Percentiles rank a stretch among this genome's conserved stretches.
Conservation (phyloP, 2,329 filamentous ascomycete genomes). For the Graphiopsis chlorocephala region DNA sequence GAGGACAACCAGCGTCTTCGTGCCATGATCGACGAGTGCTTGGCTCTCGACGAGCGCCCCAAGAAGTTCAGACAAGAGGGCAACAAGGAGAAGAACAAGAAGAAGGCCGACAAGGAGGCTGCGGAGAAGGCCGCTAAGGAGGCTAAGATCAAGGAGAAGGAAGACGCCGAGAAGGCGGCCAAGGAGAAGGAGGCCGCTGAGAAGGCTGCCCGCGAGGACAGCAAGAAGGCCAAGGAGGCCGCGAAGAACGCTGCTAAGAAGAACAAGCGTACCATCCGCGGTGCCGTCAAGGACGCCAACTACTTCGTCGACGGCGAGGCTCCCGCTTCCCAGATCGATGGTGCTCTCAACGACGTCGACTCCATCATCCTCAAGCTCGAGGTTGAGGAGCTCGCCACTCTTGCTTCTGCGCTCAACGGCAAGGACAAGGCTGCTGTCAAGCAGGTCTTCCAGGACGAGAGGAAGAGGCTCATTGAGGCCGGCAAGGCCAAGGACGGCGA, state of each 20-base stretch:
- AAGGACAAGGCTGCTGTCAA: slow-evolving; percentile 80
- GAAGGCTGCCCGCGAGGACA: slow-evolving; percentile 76
- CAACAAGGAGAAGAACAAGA: slow-evolving; percentile 94
- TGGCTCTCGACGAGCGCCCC: slow-evolving; percentile 87
- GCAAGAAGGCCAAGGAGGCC: slow-evolving; percentile 97
- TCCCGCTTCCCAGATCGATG: slow-evolving; percentile 75
- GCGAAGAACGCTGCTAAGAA: slow-evolving; percentile 99
- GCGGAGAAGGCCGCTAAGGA: slow-evolving; percentile 84
- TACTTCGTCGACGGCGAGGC: slow-evolving; percentile 77
- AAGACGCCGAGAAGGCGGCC: slow-evolving; percentile 61
- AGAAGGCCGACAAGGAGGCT: slow-evolving; percentile 83
- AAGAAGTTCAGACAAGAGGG: slow-evolving; percentile 94
- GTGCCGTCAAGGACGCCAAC: slow-evolving; percentile 93
- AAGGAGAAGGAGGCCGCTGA: slow-evolving; percentile 84
- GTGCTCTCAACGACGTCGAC: slow-evolving; percentile 81
- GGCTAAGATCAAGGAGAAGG: slow-evolving; percentile 78
- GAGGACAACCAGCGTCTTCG: slow-evolving; percentile 92
- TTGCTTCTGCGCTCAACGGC: slow-evolving; percentile 76
- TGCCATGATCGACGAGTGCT: slow-evolving; percentile 82
- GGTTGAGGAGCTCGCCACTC: slow-evolving; percentile 79
- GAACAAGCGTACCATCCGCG: slow-evolving; percentile 97
- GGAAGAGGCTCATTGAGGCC: slow-evolving; percentile 71
- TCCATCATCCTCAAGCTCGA: slow-evolving; percentile 84
- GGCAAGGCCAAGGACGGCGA: slow-evolving; percentile 87
- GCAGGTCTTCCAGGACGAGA: slow-evolving; percentile 73